Evolutionary conservation across 1,284 basidiomycete genomes (phyloP), one percentile per base, ranked within the genome.

Genomic region (Meripilus lineatus): DNA sequence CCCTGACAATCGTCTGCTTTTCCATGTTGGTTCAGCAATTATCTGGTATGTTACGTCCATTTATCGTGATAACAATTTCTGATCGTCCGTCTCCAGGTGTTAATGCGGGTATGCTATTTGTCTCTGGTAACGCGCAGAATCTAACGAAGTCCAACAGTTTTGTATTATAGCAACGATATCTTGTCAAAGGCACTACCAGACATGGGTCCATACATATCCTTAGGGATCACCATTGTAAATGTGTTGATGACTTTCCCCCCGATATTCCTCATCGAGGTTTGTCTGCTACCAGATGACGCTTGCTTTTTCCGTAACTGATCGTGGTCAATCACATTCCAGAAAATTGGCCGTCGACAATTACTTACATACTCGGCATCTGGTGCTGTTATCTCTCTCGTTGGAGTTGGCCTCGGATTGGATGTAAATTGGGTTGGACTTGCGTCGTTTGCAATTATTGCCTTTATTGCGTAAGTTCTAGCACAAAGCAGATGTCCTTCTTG

Each of bases 131-230:
- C 11, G 23, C 43, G 6, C 26, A 36, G 32, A 21, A 32, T 38
- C 39, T 42, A 5, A 38, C 14, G 7, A 30, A 30, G n/a, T 30
- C n/a, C 8, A 30, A 30, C 69, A 67, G 91, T 93, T 22, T 68
- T 93, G 40, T 94, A 92, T 61, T 94, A 93, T 66, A 92, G 89
- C 62, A 93, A 91, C 49, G 79, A 84, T 32, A 92, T 95, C 42
- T 74, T 95, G 13, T 77, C 82, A 7, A 81, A 81, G 40, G 76
- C 89, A 2, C 65, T 94, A 39, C 89, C 91, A 7, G 75, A 84
- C 10, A 63, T 83, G 13, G 91, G 88, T 0, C 81, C 85, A 18
- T 89, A 85, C 53, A 73, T 90, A 21, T 90, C 89, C 1, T 61
- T 91, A 3, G 82, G 79, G 15, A 86, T 90, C 45, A 84, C 91